Evolutionary conservation across 129 eudicot genomes (phyloP).

Genomic region (Helichrysum umbraculigerum): DNA sequence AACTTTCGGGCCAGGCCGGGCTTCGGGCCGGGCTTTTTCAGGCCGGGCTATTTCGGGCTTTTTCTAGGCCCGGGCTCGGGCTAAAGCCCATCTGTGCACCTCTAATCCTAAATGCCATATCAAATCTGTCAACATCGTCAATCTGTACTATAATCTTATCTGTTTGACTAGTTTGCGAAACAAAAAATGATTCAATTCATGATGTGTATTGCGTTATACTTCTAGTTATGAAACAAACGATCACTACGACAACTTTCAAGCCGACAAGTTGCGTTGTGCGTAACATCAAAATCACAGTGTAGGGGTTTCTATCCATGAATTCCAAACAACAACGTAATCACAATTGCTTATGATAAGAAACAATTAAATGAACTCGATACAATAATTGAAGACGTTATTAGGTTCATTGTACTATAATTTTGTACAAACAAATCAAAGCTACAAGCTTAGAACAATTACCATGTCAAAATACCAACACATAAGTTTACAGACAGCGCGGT

Average conservation of each 20-base stretch:
- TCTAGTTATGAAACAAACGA: slow-evolving; percentile 23
- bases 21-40: no score
- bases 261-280: neutral
- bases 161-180: neutral
- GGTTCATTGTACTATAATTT: neutral
- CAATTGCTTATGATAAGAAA: neutral
- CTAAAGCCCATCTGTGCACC: no score
- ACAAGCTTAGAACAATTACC: neutral
- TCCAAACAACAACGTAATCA: neutral
- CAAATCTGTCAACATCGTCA: neutral
- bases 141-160: neutral
- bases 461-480: no score
- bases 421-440: neutral
- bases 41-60: no score
- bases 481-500: no score
- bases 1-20: no score
- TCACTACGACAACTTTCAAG: slow-evolving; percentile 10
- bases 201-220: neutral
- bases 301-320: no score
- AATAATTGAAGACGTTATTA: neutral
- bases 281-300: neutral
- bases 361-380: neutral
- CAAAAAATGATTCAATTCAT: neutral
- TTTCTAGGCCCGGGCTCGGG: no score
- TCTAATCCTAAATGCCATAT: neutral